These are phyloP conservation scores for Hyparrhenia diplandra DNA, from an alignment of 176 grass and related monocot species.

Conservation along the genomic window DNA sequence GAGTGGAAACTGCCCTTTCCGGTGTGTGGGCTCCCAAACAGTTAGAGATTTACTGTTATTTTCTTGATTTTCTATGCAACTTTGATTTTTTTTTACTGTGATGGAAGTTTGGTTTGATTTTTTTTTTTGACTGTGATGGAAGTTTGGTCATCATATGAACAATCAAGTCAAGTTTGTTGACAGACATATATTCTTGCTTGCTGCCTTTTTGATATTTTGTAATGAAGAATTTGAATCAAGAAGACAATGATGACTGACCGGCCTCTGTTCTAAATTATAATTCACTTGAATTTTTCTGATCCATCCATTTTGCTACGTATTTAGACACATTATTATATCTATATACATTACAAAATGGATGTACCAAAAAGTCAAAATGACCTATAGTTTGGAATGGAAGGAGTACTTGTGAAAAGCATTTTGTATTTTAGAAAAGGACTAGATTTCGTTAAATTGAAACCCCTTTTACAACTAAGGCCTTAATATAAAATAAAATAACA, in stretches of 20 bases:
- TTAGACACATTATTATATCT: too few species aligned
- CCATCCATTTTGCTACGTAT: too few species aligned
- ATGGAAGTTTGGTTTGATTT: too few species aligned
- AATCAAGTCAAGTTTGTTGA: neutral
- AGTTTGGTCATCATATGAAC: conserved; percentile 13
- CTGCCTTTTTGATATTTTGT: neutral
- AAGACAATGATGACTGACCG: neutral
- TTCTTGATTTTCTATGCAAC: conserved; percentile 11
- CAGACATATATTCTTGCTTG: neutral
- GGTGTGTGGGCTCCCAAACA: neutral
- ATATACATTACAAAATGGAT: too few species aligned
- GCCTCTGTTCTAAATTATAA: too few species aligned
- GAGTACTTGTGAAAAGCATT: neutral
- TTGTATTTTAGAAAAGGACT: too few species aligned
- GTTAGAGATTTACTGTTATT: conserved; percentile 15
- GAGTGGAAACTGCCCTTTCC: neutral
- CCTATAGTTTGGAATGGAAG: too few species aligned
- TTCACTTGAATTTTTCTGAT: too few species aligned
- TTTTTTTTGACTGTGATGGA: neutral
- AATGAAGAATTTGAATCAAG: neutral
- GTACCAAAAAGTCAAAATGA: too few species aligned
- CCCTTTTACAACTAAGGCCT: too few species aligned
- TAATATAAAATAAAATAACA: too few species aligned
- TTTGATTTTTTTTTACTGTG: neutral
- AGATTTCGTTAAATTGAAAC: too few species aligned